Evolutionary conservation across 352 stramenopile genomes (phyloP).

Genomic region (Elongisporangium undulatum): DNA sequence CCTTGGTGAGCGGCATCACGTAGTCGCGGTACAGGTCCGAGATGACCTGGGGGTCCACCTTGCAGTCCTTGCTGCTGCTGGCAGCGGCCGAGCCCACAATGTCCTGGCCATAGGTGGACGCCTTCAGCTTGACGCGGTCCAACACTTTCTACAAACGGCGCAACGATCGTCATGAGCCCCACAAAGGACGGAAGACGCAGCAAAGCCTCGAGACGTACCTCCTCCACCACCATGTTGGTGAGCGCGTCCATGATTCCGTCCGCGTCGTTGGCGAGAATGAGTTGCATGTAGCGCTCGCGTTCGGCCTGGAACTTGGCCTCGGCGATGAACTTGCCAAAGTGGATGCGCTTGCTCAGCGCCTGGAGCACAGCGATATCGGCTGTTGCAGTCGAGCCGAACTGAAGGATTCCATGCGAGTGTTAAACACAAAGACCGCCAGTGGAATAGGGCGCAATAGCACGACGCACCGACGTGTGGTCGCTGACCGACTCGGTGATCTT

Average conservation of each 20-base stretch:
- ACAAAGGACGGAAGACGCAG: background rate
- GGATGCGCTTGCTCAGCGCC: constrained; percentile 95
- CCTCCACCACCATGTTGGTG: constrained; percentile 93
- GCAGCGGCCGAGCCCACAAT: constrained; percentile 46
- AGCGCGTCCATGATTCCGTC: constrained; percentile 95
- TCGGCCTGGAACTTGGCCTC: constrained; percentile 95
- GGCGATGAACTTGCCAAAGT: constrained; percentile 99
- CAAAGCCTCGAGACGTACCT: constrained; percentile 38
- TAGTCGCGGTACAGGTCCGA: constrained; percentile 96
- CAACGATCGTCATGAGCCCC: constrained; percentile 1
- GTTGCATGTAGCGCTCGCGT: constrained; percentile 87
- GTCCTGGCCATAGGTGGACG: constrained; percentile 93
- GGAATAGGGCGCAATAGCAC: background rate
- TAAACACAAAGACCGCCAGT: background rate
- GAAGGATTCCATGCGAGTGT: background rate
- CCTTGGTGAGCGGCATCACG: constrained; percentile 98
- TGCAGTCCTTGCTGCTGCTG: constrained; percentile 54
- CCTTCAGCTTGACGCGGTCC: constrained; percentile 93
- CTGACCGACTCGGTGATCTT: constrained; percentile 85
- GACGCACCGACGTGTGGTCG: constrained; percentile 74
- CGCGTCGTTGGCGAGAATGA: constrained; percentile 92
- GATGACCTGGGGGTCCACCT: constrained; percentile 96
- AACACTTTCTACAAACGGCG: constrained; percentile 74
- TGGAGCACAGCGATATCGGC: constrained; percentile 93
- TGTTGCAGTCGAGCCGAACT: constrained; percentile 81